Evolutionary conservation across 202 grass and related monocot genomes (phyloP), one percentile per base, ranked within the genome.

Genomic region (Setaria viridis): DNA sequence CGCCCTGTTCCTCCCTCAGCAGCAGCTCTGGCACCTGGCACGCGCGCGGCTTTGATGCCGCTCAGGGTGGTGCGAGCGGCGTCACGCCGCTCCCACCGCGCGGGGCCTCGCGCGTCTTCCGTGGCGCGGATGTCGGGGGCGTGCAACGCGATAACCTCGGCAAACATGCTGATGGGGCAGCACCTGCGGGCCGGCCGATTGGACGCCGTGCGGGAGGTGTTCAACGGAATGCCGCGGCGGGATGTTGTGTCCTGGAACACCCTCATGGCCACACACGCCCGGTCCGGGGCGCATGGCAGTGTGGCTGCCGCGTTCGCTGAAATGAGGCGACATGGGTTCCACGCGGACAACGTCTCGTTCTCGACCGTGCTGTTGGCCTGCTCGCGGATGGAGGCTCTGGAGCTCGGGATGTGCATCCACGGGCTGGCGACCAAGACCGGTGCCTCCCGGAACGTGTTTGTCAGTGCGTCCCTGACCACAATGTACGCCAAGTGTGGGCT

Each of bases 171-270:
- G 46, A 90, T 88, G 16, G 67, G 30, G 3, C 1, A 2, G 9
- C 65, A 69, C 72, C 78, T 81, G 7, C 85, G 77, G 21, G 42
- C 65, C 5, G 80, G 87, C 25, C 75, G 88, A 62, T 48, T 68
- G 17, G 84, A 56, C 17, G 77, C 82, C 5, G 88, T 80, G 3
- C 82, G 45, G 15, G 70, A 66, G 65, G 62, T 89, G 90, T 95
- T 95, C 74, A 79, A 90, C 74, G 56, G 64, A 88, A 95, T 88
- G 93, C 82, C 64, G 19, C 37, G 12, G 1, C 32, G 76, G 56
- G 85, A 88, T 14, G 50, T 87, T 5, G 90, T 88, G 62, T 92
- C 88, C 12, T 95, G 88, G 85, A 97, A 94, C 79, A 77, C 94
- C 33, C 62, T 90, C 70, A 92, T 94, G 89, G 76, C 87, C 13